Percentiles rank a stretch among this genome's conserved stretches.
phyloP scores from a whole-genome alignment of 768 basidiomycete species.

The Wakefieldia striispora region DNA sequence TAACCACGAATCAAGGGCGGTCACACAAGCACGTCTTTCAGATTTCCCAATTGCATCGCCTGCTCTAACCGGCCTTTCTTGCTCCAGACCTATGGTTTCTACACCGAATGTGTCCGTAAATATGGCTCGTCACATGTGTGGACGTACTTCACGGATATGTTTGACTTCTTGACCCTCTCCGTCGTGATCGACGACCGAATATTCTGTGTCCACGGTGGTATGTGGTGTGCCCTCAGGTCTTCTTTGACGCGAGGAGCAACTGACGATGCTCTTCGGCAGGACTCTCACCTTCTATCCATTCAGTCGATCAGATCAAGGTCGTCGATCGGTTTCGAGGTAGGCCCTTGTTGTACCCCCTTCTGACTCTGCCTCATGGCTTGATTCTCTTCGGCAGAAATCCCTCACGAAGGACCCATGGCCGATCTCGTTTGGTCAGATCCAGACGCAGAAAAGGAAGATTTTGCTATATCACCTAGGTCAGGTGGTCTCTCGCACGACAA shows the following conservation, averaged over 20 bases:
- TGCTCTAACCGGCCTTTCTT: conserved; percentile 16
- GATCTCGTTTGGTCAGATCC: conserved; percentile 99
- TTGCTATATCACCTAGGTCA: conserved; percentile 96
- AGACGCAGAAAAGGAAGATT: conserved; percentile 98
- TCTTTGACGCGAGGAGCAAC: not conserved
- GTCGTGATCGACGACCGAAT: conserved; percentile 99
- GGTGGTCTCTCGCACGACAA: conserved; percentile 21
- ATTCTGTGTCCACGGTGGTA: conserved; percentile 98
- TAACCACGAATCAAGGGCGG: conserved; percentile 96
- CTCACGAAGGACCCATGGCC: conserved; percentile 99
- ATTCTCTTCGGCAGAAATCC: conserved; percentile 68
- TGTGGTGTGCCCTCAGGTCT: conserved; percentile 13
- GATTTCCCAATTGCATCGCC: not conserved
- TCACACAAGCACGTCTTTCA: conserved; percentile 79
- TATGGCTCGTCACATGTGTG: conserved; percentile 95
- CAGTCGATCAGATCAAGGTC: conserved; percentile 99
- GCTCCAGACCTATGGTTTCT: conserved; percentile 93
- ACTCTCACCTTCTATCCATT: conserved; percentile 96
- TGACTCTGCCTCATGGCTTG: conserved; percentile 23
- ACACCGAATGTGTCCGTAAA: conserved; percentile 96
- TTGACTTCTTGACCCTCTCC: conserved; percentile 95
- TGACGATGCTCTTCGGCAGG: conserved; percentile 44
- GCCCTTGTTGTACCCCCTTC: conserved; percentile 22
- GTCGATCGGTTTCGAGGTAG: conserved; percentile 96
- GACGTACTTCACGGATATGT: conserved; percentile 99